Evolutionary conservation across 2,329 filamentous ascomycete species (phyloP).

Genomic region (Tricladium varicosporioides): DNA sequence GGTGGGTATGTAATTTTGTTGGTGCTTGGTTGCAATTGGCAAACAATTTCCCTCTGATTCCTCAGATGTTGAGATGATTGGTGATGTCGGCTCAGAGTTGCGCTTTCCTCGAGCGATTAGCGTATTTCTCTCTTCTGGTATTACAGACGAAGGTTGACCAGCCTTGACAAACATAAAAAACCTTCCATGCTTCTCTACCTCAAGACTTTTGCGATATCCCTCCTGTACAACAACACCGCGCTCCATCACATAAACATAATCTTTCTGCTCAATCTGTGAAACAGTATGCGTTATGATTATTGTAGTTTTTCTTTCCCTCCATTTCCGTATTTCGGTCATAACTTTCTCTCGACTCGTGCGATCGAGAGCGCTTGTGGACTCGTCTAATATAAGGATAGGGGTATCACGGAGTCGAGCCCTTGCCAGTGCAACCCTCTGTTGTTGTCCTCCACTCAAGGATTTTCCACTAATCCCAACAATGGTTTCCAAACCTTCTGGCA

Average conservation of each 20-base stretch:
- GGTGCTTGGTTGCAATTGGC: background rate
- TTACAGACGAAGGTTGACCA: background rate
- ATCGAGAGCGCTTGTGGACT: slow-evolving; percentile 84
- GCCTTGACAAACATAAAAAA: slow-evolving; percentile 45
- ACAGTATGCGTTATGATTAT: slow-evolving; percentile 93
- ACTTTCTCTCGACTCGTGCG: slow-evolving; percentile 65
- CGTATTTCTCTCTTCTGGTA: background rate
- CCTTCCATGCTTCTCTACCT: slow-evolving; percentile 41
- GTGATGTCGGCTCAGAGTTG: slow-evolving; percentile 16
- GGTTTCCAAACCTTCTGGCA: slow-evolving; percentile 73
- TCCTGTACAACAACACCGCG: slow-evolving; percentile 65
- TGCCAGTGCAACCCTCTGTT: slow-evolving; percentile 77
- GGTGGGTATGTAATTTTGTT: slow-evolving; percentile 13
- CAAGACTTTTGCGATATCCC: slow-evolving; percentile 60
- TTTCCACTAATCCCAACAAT: slow-evolving; percentile 67
- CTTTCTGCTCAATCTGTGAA: slow-evolving; percentile 66
- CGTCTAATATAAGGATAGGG: slow-evolving; percentile 80
- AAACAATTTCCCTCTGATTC: background rate
- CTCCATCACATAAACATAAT: slow-evolving; percentile 81
- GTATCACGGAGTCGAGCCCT: slow-evolving; percentile 75
- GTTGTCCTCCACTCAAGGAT: slow-evolving; percentile 79
- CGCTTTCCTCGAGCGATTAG: background rate
- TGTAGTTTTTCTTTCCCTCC: slow-evolving; percentile 80
- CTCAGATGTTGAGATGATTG: slow-evolving; percentile 1
- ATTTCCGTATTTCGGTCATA: slow-evolving; percentile 72